Evolutionary conservation across 1,284 basidiomycete species (phyloP), one percentile per base, ranked within the genome.

Genomic region (Malassezia dermatis): DNA sequence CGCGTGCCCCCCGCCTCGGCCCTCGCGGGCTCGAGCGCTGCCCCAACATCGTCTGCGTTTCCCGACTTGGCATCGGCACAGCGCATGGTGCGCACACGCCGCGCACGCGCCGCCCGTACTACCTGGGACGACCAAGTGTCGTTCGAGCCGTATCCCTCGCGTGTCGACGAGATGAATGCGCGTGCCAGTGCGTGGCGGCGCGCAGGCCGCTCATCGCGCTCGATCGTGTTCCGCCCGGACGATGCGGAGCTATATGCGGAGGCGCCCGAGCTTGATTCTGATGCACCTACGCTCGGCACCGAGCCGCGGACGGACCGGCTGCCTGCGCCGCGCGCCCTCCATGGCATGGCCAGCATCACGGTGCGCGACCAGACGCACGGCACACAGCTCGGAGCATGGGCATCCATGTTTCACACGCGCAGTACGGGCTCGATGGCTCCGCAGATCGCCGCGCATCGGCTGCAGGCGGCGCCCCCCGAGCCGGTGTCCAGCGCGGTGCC

Each of bases 81-180:
- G 30, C 34, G 19, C 8, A 26, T 42, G 15, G 8, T 35, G 12
- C 27, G 19, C 12, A 51, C 54, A 1, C 54, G 54, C 13, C 54
- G 54, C 11, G 8, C 47, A 13, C 54, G 54, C 34, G 44, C 48
- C 5, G 45, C 41, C 4, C 53, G 53, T 28, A n/a, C 48, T 1
- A 21, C 37, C n/a, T 48, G 46, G 46, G 34, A 37, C 7, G 34
- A 34, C 17, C 27, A 34, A 13, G 24, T 15, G 21, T 34, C 17
- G 5, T 24, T 41, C 10, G 17, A 51, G 8, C 43, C 42, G 49
- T 51, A 51, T 17, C 49, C 41, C 8, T 31, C 49, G 12, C 55
- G 55, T n/a, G 17, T 48, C 7, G 49, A 57, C 23, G 43, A 52
- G 28, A 32, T 57, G 21, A 57, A 57, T 41, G 27, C 15, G 4